A percentile compares a stretch with the other conserved stretches of the same genome.
Evolutionary conservation across 2,329 filamentous ascomycete species (phyloP).

Genomic region (Emmonsia crescens): DNA sequence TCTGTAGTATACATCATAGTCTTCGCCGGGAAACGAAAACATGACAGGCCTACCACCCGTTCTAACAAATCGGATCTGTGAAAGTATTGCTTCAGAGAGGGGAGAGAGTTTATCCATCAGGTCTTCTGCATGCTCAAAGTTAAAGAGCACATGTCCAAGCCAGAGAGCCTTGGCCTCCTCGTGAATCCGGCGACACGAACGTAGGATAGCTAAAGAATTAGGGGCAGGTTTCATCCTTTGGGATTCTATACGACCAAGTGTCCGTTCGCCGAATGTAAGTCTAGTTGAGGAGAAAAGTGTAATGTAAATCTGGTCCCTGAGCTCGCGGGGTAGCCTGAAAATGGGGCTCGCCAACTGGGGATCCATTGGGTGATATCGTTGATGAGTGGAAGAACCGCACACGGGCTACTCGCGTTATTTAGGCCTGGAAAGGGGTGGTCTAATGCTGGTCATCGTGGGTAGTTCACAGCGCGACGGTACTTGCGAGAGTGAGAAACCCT

Average conservation of each 20-base stretch:
- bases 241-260: no score
- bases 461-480: no score
- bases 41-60: neutral
- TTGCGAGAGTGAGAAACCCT: no score
- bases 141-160: conserved; percentile 10
- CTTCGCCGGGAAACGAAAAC: neutral
- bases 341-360: neutral
- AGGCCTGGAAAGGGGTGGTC: no score
- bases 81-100: conserved; percentile 7
- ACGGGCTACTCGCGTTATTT: no score
- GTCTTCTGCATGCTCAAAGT: conserved; percentile 7
- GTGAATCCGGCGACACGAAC: conserved; percentile 11
- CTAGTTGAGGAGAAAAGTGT: conserved; percentile 10
- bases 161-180: conserved; percentile 9
- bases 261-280: conserved; percentile 8
- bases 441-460: no score
- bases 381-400: neutral
- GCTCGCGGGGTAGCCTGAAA: conserved; percentile 9
- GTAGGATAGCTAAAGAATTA: conserved; percentile 11
- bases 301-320: conserved; percentile 12
- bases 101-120: conserved; percentile 11
- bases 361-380: no score
- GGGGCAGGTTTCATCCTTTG: conserved; percentile 1
- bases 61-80: conserved; percentile 12
- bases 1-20: conserved; percentile 9